Evolutionary conservation across 2,329 filamentous ascomycete genomes (phyloP).

Genomic region (Tolypocladium ovalisporum): DNA sequence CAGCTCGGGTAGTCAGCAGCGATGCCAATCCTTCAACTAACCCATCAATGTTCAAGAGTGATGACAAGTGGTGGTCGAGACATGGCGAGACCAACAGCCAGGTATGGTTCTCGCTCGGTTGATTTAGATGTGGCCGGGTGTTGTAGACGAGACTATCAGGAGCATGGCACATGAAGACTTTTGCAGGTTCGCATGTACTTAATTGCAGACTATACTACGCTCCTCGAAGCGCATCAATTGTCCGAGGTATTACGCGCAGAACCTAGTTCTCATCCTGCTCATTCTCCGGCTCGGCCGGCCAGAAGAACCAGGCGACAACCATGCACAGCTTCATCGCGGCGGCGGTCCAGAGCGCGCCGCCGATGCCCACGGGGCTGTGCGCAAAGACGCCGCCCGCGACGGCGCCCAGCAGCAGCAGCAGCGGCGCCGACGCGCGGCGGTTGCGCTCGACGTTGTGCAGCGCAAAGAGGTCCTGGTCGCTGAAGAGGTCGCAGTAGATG

Average conservation of each 20-base stretch:
- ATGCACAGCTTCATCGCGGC: constrained; percentile 44
- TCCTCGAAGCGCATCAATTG: no score
- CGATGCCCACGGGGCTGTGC: constrained; percentile 34
- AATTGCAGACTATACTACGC: no score
- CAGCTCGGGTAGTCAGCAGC: no score
- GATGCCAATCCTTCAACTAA: no score
- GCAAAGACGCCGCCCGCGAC: constrained; percentile 39
- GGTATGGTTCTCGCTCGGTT: no score
- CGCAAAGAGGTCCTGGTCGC: constrained; percentile 42
- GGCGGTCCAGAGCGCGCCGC: constrained; percentile 49
- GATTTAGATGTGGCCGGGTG: no score
- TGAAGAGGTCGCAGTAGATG: constrained; percentile 72
- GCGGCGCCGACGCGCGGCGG: constrained; percentile 35
- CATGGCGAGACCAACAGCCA: no score
- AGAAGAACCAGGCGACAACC: constrained; percentile 47
- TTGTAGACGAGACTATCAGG: no score
- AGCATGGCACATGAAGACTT: no score
- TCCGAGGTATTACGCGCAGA: neutral
- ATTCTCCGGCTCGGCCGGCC: constrained; percentile 36
- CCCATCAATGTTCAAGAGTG: no score
- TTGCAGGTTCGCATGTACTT: no score
- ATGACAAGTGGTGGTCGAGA: no score
- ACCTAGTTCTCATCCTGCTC: constrained; percentile 13
- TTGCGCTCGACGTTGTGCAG: constrained; percentile 37
- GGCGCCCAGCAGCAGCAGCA: constrained; percentile 37